Conservation (phyloP, 805 yeast species). For the Saccharomycopsis capsularis region DNA sequence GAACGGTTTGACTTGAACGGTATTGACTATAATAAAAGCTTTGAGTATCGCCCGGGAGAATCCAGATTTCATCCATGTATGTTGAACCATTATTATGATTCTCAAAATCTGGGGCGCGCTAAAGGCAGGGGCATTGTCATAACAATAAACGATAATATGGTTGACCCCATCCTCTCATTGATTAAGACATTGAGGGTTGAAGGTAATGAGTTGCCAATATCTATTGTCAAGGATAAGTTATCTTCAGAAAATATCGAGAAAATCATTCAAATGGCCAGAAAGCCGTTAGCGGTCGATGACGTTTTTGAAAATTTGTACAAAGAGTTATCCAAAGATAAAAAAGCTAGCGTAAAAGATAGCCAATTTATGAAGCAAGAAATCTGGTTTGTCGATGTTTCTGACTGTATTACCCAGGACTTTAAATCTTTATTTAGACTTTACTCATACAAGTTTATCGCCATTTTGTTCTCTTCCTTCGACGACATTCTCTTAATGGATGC, state of each 20-base stretch:
- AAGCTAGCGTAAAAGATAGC: not conserved
- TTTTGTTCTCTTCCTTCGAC: slow-evolving; percentile 41
- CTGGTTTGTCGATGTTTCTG: slow-evolving; percentile 27
- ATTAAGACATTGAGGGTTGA: slow-evolving; percentile 37
- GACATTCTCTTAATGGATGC: slow-evolving; percentile 45
- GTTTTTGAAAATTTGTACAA: not conserved
- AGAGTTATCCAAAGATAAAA: not conserved
- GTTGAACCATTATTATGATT: not conserved
- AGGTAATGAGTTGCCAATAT: slow-evolving; percentile 33
- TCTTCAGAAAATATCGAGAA: not conserved
- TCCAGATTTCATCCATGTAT: slow-evolving; percentile 7
- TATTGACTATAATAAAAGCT: slow-evolving; percentile 16
- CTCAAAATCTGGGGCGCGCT: no score
- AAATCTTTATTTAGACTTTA: slow-evolving; percentile 28
- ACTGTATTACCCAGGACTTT: slow-evolving; percentile 11
- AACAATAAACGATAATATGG: slow-evolving; percentile 29
- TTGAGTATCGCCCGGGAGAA: not conserved
- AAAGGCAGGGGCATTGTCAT: slow-evolving; percentile 34
- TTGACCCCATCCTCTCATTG: slow-evolving; percentile 25
- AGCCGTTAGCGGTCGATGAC: not conserved
- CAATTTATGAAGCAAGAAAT: slow-evolving; percentile 26
- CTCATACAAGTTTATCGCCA: slow-evolving; percentile 38
- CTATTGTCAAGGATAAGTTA: slow-evolving; percentile 31
- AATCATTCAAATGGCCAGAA: slow-evolving; percentile 6
- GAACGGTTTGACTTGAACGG: slow-evolving; percentile 22